Percentiles rank a stretch among this genome's conserved stretches.
Evolutionary conservation across 176 grass and related monocot genomes (phyloP).

Genomic region (Aegilops bicornis): DNA sequence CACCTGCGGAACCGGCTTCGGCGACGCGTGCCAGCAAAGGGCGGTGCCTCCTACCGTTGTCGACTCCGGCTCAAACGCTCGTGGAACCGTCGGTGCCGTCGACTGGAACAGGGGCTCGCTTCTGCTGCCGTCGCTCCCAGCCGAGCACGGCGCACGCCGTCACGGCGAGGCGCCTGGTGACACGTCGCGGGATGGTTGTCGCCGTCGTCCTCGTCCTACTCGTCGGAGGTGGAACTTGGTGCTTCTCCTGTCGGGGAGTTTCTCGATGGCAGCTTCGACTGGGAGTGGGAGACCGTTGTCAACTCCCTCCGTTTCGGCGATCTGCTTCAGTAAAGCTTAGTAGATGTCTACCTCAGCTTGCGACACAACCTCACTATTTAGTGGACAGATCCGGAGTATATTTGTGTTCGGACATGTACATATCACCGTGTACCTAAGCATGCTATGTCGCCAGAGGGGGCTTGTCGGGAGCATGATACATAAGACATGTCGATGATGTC

Average conservation of each 20-base stretch:
- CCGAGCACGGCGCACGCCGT: not conserved
- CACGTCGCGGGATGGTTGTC: not conserved
- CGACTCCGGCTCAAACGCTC: constrained; percentile 25
- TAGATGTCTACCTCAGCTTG: not conserved
- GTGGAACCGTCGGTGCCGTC: not conserved
- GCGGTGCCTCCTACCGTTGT: constrained; percentile 19
- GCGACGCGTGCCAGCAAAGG: not conserved
- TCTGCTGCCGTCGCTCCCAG: not conserved
- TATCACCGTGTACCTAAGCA: too few species aligned
- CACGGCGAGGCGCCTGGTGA: not conserved
- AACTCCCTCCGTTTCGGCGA: not conserved
- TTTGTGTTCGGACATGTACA: too few species aligned
- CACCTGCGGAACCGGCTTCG: constrained; percentile 29
- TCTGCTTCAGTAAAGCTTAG: constrained; percentile 16
- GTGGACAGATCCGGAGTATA: not conserved
- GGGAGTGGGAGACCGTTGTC: constrained; percentile 33
- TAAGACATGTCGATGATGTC: too few species aligned
- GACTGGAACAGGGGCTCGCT: not conserved
- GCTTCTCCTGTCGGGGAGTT: constrained; percentile 20
- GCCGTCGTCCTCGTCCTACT: not conserved
- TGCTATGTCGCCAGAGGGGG: too few species aligned
- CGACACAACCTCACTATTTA: not conserved
- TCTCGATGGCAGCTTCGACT: constrained; percentile 19
- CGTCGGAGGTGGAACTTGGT: constrained; percentile 18
- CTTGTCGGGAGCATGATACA: too few species aligned